Base-by-base conservation (phyloP, 768 basidiomycete genomes). In the Chlorophyllum brunneum region DNA sequence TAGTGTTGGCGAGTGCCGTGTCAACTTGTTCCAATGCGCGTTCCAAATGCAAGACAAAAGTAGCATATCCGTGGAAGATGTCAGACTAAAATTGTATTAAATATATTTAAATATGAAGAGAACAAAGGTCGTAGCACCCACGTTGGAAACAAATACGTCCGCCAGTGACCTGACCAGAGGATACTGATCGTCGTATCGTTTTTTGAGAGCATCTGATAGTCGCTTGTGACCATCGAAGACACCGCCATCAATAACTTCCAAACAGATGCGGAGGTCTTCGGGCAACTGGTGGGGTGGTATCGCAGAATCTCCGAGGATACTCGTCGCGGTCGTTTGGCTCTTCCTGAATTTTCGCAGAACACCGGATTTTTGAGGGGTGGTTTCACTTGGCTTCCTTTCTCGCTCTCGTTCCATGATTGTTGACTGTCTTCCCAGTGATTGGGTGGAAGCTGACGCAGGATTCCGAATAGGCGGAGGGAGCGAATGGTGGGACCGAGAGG, bases 71-170 rank as follows among this genome's bases (percentile, higher is more conserved):
- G 56, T 88, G 82, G 55, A 99, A 84, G 50, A 99, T 92, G 65
- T 92, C 88, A 15, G 92, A 90, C 94, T 95, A 65, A 6, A 50
- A 24, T 95, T 65, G 5, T 49, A 26, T 26, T 11, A 27, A 33
- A 10, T 15, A 5, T 10, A 41, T 38, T 36, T 31, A 13, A 39
- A n/a, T 10, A 22, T 51, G 24, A 55, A 30, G 22, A 20, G n/a
- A 30, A 26, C 7, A 26, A 40, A 10, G 47, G 48, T 20, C 20
- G 27, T 40, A 49, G 55, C 37, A 77, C 88, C 69, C 65, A 95
- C 94, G 70, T 92, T 92, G 8, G 86, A 81, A 20, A 94, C 89
- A 68, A 98, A 98, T n/a, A 98, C 92, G 61, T 98, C 95, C 49
- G 95, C 94, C 33, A 98, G 77, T 24, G 86, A 89, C 47, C 95